phyloP scores from a whole-genome alignment of 1,284 basidiomycete species.

The Pyrrhoderma noxium region DNA sequence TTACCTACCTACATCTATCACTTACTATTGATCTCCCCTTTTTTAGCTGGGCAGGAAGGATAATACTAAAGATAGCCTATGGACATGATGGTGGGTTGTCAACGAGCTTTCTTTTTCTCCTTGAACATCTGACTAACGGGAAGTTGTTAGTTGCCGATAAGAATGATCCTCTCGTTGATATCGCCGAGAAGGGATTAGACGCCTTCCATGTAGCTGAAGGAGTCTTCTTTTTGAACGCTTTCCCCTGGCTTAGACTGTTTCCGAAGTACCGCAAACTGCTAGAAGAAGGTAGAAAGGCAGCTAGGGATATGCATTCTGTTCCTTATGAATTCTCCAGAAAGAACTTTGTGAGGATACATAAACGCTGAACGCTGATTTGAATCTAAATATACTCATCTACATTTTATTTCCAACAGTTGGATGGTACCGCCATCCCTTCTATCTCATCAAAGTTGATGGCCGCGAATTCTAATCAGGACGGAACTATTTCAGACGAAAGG shows the following conservation, averaged over 20 bases:
- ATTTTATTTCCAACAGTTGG: no score
- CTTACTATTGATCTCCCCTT: background rate
- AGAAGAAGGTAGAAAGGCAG: conserved; percentile 13
- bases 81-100: conserved; percentile 5
- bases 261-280: conserved; percentile 3
- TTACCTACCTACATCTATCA: background rate
- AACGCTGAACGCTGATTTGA: no score
- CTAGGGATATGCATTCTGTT: conserved; percentile 4
- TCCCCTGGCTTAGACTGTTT: conserved; percentile 5
- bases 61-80: conserved; percentile 11
- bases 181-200: conserved; percentile 7
- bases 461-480: conserved; percentile 2
- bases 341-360: background rate
- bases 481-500: conserved; percentile 6
- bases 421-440: conserved; percentile 10
- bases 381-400: no score
- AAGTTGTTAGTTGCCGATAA: background rate
- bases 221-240: conserved; percentile 8
- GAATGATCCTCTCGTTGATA: conserved; percentile 8
- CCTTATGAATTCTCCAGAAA: conserved; percentile 11
- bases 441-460: conserved; percentile 11
- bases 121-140: no score
- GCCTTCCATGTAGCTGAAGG: conserved; percentile 4
- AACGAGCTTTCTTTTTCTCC: no score
- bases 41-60: background rate